Conservation (phyloP, 1,284 basidiomycete genomes). For the Xanthoconium separans region DNA sequence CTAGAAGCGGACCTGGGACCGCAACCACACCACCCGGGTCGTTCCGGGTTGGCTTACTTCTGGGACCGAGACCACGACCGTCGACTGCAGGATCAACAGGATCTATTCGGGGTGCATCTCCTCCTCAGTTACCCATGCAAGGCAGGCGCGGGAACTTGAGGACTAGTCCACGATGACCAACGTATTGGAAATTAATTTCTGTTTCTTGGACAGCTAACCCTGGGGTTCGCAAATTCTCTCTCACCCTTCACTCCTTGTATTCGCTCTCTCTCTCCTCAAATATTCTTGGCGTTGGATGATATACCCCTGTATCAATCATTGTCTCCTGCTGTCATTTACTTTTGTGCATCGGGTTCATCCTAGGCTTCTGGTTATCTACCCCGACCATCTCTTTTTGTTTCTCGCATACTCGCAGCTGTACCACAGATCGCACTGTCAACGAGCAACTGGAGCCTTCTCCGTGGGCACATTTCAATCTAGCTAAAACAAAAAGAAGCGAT, state of each 20-base stretch:
- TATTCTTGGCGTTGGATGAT: slow-evolving; percentile 4
- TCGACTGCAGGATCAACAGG: slow-evolving; percentile 4
- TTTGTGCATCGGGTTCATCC: background rate
- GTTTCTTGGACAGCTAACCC: slow-evolving; percentile 22
- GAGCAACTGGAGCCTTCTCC: slow-evolving; percentile 2
- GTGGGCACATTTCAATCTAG: background rate
- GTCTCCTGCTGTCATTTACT: background rate
- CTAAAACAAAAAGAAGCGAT: slow-evolving; percentile 9
- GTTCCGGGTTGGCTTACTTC: slow-evolving; percentile 23
- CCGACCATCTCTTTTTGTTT: slow-evolving; percentile 1
- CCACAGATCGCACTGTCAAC: slow-evolving; percentile 11
- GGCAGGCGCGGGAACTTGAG: slow-evolving; percentile 24
- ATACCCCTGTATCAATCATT: slow-evolving; percentile 22
- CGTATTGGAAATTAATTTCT: background rate
- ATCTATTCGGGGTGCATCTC: slow-evolving; percentile 16
- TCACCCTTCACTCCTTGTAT: slow-evolving; percentile 4
- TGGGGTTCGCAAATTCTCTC: background rate
- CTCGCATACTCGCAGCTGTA: slow-evolving; percentile 17
- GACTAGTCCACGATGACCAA: slow-evolving; percentile 8
- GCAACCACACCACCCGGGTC: background rate
- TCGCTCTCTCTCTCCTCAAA: background rate
- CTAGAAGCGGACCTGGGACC: slow-evolving; percentile 6
- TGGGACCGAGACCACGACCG: slow-evolving; percentile 33
- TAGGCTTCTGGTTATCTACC: slow-evolving; percentile 3
- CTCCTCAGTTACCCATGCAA: slow-evolving; percentile 32